Evolutionary conservation across 1,284 basidiomycete species (phyloP).

Genomic region (Xanthoconium separans): DNA sequence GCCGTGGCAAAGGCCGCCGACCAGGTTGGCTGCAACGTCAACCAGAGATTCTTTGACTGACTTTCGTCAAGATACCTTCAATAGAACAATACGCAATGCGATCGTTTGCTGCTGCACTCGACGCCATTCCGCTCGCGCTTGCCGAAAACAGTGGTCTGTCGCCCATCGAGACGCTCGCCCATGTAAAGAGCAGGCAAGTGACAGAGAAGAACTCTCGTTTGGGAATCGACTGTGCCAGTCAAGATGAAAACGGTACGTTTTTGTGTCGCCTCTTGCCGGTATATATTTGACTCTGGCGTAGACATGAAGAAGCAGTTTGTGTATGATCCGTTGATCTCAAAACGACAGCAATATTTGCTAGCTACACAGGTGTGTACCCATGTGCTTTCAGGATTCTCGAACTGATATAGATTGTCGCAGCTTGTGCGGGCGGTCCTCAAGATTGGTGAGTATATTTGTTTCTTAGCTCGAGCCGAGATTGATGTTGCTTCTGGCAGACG

Average conservation of each 20-base stretch:
- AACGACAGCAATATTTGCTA: slow-evolving; percentile 94
- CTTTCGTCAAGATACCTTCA: slow-evolving; percentile 69
- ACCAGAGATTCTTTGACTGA: background rate
- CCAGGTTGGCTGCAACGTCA: slow-evolving; percentile 53
- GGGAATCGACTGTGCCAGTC: slow-evolving; percentile 92
- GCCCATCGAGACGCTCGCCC: slow-evolving; percentile 94
- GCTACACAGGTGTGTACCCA: slow-evolving; percentile 82
- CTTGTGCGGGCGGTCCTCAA: slow-evolving; percentile 35
- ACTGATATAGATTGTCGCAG: slow-evolving; percentile 14
- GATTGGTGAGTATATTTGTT: slow-evolving; percentile 25
- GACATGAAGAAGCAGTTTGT: slow-evolving; percentile 99
- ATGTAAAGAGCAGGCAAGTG: slow-evolving; percentile 93
- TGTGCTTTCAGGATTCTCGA: background rate
- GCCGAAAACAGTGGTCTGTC: slow-evolving; percentile 97
- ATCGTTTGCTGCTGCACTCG: slow-evolving; percentile 92
- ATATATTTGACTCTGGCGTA: slow-evolving; percentile 32
- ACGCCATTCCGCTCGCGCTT: slow-evolving; percentile 90
- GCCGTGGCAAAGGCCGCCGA: slow-evolving; percentile 95
- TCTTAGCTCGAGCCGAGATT: background rate
- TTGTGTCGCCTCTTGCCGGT: background rate
- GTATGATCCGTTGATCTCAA: slow-evolving; percentile 95
- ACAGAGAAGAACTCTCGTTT: slow-evolving; percentile 83
- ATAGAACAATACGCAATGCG: slow-evolving; percentile 99
- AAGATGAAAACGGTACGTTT: slow-evolving; percentile 82
- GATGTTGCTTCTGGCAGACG: slow-evolving; percentile 21